A percentile compares a stretch with the other conserved stretches of the same genome.
These are phyloP conservation scores for Epichloe gansuensis DNA, from an alignment of 2,329 filamentous ascomycete species.

Conservation along the genomic window DNA sequence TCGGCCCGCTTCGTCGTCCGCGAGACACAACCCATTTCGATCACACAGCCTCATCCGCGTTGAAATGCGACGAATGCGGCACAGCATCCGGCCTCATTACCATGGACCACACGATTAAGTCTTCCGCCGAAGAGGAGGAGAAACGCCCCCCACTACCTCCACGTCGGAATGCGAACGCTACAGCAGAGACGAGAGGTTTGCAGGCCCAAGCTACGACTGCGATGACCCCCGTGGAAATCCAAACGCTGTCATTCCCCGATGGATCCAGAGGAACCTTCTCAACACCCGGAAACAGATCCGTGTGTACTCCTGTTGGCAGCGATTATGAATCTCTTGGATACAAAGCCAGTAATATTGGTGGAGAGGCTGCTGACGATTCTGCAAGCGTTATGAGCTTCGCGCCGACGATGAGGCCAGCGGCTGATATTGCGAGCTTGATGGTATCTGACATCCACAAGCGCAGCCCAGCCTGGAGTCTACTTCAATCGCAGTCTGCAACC, in stretches of 20 bases:
- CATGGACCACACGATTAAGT: constrained; percentile 17
- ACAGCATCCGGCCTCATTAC: constrained; percentile 8
- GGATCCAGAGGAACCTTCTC: constrained; percentile 52
- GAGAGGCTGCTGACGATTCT: constrained; percentile 44
- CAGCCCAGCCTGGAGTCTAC: constrained; percentile 55
- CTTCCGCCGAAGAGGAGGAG: constrained; percentile 24
- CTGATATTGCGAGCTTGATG: constrained; percentile 72
- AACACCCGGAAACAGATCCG: constrained; percentile 21
- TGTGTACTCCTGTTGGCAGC: constrained; percentile 26
- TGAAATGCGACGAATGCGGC: constrained; percentile 17
- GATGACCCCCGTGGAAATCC: constrained; percentile 67
- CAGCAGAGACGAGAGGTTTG: constrained; percentile 27
- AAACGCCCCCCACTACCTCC: constrained; percentile 44
- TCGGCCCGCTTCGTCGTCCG: background rate
- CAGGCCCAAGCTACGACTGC: constrained; percentile 69
- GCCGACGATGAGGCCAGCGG: constrained; percentile 47
- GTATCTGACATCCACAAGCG: constrained; percentile 54
- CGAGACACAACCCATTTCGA: background rate
- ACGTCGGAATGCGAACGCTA: constrained; percentile 26
- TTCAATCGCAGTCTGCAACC: constrained; percentile 48
- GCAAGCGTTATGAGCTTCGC: constrained; percentile 55
- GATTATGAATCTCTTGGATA: constrained; percentile 27
- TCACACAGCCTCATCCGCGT: constrained; percentile 1
- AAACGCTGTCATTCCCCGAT: constrained; percentile 61
- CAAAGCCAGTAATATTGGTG: constrained; percentile 18